Evolutionary conservation across 805 yeast species (phyloP).

Genomic region (Naumovozyma dairenensis): DNA sequence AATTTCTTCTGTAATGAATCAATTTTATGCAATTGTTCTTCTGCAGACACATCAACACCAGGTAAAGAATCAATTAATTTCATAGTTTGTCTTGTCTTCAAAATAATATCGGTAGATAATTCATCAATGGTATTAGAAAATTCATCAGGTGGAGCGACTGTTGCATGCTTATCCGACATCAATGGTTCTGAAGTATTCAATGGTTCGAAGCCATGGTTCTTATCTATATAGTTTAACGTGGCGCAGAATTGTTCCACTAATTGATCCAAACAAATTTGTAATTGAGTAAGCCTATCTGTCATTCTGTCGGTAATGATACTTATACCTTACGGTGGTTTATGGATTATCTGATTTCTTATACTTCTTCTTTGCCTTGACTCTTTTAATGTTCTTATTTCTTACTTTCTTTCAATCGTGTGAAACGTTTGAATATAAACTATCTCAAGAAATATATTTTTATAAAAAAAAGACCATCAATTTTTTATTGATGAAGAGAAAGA

Average conservation of each 20-base stretch:
- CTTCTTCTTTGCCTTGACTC: too few relatives aligned
- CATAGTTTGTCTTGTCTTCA: constrained; percentile 78
- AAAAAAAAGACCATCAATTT: too few relatives aligned
- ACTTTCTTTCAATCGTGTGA: too few relatives aligned
- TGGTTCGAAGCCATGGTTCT: constrained; percentile 55
- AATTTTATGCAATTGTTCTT: constrained; percentile 59
- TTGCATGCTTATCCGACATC: constrained; percentile 50
- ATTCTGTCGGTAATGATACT: too few relatives aligned
- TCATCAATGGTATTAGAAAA: constrained; percentile 51
- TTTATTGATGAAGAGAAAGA: too few relatives aligned
- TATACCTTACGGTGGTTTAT: too few relatives aligned
- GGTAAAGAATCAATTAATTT: constrained; percentile 83
- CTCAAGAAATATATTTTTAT: too few relatives aligned
- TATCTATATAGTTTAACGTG: constrained; percentile 68
- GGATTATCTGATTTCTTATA: too few relatives aligned
- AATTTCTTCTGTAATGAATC: constrained; percentile 53
- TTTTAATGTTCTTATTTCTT: too few relatives aligned
- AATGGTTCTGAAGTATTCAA: constrained; percentile 40
- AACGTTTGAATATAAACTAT: too few relatives aligned
- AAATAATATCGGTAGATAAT: constrained; percentile 71
- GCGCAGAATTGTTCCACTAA: constrained; percentile 73
- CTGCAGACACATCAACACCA: constrained; percentile 79
- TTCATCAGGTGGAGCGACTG: constrained; percentile 41
- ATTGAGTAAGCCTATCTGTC: constrained; percentile 85
- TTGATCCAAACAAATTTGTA: constrained; percentile 77